A percentile compares a stretch with the other conserved stretches of the same genome.
These are phyloP conservation scores for Penicillium sp. DNA, from an alignment of 2,329 filamentous ascomycete species.

Conservation along the genomic window DNA sequence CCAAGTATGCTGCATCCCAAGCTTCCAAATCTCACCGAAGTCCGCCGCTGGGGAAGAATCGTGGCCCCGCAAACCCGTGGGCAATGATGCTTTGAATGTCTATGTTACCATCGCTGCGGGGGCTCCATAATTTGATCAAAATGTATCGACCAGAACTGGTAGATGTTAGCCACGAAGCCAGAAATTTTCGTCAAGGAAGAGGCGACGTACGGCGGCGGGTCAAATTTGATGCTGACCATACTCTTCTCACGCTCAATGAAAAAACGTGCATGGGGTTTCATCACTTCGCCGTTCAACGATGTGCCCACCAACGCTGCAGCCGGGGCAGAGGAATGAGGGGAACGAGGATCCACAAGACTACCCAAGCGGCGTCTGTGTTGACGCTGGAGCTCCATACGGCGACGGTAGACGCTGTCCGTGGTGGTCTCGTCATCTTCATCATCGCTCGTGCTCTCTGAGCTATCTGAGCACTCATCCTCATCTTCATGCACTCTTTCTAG, in stretches of 20 bases:
- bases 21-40: conserved; percentile 42
- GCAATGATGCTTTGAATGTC: conserved; percentile 83
- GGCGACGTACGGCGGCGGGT: conserved; percentile 37
- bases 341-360: conserved; percentile 25
- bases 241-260: conserved; percentile 76
- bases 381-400: conserved; percentile 23
- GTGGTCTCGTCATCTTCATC: conserved; percentile 18
- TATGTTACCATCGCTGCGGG: conserved; percentile 68
- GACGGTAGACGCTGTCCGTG: conserved; percentile 19
- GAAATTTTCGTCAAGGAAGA: neutral
- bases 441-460: conserved; percentile 29
- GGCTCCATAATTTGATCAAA: conserved; percentile 84
- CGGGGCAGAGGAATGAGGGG: conserved; percentile 8
- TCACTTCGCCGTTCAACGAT: conserved; percentile 40
- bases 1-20: neutral
- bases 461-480: conserved; percentile 27
- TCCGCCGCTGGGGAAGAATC: conserved; percentile 70
- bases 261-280: conserved; percentile 73
- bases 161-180: neutral
- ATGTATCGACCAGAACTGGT: conserved; percentile 71
- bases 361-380: conserved; percentile 17
- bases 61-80: conserved; percentile 76
- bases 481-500: conserved; percentile 28
- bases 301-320: conserved; percentile 4
- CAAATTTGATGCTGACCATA: conserved; percentile 78